Base-by-base conservation (phyloP, 2,329 filamentous ascomycete genomes). In the Sporothrix mexicana region DNA sequence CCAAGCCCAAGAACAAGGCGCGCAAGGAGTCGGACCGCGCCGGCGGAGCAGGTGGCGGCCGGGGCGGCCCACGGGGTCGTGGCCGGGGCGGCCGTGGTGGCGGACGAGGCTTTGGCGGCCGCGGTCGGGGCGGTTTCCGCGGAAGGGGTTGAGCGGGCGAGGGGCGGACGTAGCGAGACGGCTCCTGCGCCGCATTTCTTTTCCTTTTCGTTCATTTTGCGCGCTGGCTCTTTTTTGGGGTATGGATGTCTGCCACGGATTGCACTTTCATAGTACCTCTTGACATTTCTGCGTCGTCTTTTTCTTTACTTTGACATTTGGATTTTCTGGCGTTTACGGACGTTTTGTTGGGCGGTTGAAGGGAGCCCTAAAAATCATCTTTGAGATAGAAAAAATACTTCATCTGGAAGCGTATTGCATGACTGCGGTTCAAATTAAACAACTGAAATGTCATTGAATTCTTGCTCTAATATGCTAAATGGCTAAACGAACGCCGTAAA, bases 1-100 rank as follows among this genome's bases (percentile, higher is more conserved):
- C 95, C 69, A 99, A 99, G 87, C 95, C 96, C 74, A 98, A 98
- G 92, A 99, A 99, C 86, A 99, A 99, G 90, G 95, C 96, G 36
- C 90, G 95, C 80, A 99, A 99, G 88, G 96, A 98, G 85, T 88
- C 87, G 45, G 88, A 89, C 73, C 85, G 91, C 66, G 88, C 88
- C 61, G 85, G 81, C 41, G 87, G 89, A 73, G 83, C 87, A 20
- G 74, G 77, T 2, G 75, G 79, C 71, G 78, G 78, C 0, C 72
- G 78, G 4, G 81, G 82, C 23, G 83, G 83, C 9, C 80, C 82
- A n/a, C 73, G 77, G 4, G 72, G 74, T 3, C 72, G 77, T 1
- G 67, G 77, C 20, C 80, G 82, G 59, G 74, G 77, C 20, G 73
- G 74, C 7, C 72, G 76, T 0, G 57, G 76, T 10, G 75, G 77